phyloP scores from a whole-genome alignment of 768 basidiomycete genomes.

The Boletus reticulatus region DNA sequence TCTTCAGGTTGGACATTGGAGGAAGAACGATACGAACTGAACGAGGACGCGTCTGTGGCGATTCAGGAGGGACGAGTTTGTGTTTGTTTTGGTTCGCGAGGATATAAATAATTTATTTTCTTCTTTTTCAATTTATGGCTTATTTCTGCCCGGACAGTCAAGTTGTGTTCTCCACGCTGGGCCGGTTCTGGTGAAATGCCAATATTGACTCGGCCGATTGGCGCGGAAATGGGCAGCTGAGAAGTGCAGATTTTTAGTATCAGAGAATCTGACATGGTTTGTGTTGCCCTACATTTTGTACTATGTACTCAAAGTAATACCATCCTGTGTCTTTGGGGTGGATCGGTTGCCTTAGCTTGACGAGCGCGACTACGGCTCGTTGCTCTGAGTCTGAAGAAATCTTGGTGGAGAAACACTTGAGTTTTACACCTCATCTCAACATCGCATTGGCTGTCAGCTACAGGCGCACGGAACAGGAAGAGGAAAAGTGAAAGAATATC shows the following conservation, averaged over 20 bases:
- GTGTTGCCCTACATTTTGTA: conserved; percentile 30
- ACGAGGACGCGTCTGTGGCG: conserved; percentile 7
- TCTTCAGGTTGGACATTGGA: conserved; percentile 43
- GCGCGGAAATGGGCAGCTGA: conserved; percentile 50
- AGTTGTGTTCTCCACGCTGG: conserved; percentile 54
- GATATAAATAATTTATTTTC: conserved; percentile 22
- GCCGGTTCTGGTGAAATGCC: conserved; percentile 82
- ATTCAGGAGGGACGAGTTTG: conserved; percentile 21
- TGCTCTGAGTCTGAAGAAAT: conserved; percentile 51
- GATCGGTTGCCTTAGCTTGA: conserved; percentile 27
- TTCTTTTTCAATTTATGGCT: conserved; percentile 38
- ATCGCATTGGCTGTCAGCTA: conserved; percentile 32
- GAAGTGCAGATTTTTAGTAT: conserved; percentile 35
- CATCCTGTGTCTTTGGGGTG: no score
- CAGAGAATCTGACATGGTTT: conserved; percentile 34
- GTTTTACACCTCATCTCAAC: conserved; percentile 17
- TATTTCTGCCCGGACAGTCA: conserved; percentile 79
- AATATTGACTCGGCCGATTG: conserved; percentile 58
- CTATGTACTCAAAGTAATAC: no score
- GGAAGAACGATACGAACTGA: background rate
- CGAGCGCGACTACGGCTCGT: no score
- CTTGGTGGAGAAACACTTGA: conserved; percentile 48
- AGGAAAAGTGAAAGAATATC: conserved; percentile 48
- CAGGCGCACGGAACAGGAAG: conserved; percentile 48
- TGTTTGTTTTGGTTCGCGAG: conserved; percentile 23